Conservation (phyloP, 495 filamentous ascomycete genomes). For the Penicillium paxilli region DNA sequence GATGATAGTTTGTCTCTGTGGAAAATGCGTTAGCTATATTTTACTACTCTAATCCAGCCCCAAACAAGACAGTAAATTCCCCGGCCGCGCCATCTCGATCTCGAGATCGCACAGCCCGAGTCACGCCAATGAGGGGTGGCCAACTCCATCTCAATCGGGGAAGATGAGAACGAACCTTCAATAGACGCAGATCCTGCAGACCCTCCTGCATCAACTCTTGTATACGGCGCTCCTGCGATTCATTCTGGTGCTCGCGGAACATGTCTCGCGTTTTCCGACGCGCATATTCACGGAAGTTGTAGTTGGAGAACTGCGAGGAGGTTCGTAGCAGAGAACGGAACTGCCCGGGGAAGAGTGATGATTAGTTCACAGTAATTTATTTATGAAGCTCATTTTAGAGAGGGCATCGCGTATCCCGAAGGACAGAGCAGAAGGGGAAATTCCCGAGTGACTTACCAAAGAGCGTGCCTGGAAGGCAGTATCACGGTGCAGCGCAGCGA, state of each 20-base stretch:
- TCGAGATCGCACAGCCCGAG: not conserved
- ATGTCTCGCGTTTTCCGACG: constrained; percentile 83
- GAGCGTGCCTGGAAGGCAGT: constrained; percentile 71
- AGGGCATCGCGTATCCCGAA: constrained; percentile 1
- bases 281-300: constrained; percentile 98
- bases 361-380: not conserved
- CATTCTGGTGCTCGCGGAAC: constrained; percentile 74
- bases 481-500: constrained; percentile 57
- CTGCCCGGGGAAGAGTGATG: constrained; percentile 39
- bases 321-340: constrained; percentile 91
- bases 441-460: constrained; percentile 56
- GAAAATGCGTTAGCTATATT: constrained; percentile 13
- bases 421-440: not conserved
- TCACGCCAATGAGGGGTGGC: not conserved
- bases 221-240: constrained; percentile 70
- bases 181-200: constrained; percentile 78
- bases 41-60: too few species aligned
- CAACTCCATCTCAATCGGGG: not conserved
- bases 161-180: constrained; percentile 85
- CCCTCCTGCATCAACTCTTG: constrained; percentile 90
- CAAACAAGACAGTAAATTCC: not conserved
- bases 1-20: constrained; percentile 88
- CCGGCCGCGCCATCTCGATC: not conserved
- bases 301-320: constrained; percentile 82
- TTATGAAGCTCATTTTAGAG: not conserved